phyloP scores from a whole-genome alignment of 441 rosid species.

The Jatropha podagrica region DNA sequence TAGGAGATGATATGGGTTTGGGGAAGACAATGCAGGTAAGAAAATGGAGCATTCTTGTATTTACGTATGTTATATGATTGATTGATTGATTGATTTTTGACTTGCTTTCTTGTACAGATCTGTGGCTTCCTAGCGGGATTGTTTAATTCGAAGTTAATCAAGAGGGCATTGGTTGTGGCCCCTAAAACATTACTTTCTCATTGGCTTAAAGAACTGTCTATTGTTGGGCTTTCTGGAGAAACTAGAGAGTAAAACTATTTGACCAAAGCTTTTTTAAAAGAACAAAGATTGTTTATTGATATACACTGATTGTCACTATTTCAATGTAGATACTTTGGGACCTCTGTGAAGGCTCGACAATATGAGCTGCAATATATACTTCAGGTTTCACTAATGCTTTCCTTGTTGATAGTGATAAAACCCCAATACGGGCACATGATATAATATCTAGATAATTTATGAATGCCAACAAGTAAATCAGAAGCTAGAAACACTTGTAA shows the following conservation, averaged over 20 bases:
- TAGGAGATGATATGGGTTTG: slow-evolving; percentile 98
- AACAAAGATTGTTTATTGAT: slow-evolving; percentile 6
- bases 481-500: background rate
- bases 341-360: slow-evolving; percentile 67
- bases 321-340: slow-evolving; percentile 66
- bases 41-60: background rate
- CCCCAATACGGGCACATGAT: background rate
- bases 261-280: slow-evolving; percentile 4
- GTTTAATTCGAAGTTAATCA: slow-evolving; percentile 75
- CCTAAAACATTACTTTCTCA: slow-evolving; percentile 93
- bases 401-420: slow-evolving; percentile 12
- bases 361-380: slow-evolving; percentile 84
- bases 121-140: slow-evolving; percentile 94
- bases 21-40: slow-evolving; percentile 99
- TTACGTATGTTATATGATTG: slow-evolving; percentile 1
- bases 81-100: slow-evolving; percentile 19
- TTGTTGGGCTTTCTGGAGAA: slow-evolving; percentile 77
- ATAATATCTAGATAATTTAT: background rate
- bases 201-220: slow-evolving; percentile 90
- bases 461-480: background rate
- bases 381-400: slow-evolving; percentile 51
- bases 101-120: slow-evolving; percentile 48
- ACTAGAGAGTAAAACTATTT: slow-evolving; percentile 72
- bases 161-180: slow-evolving; percentile 80
- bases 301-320: slow-evolving; percentile 9